phyloP scores from a whole-genome alignment of 2,329 filamentous ascomycete genomes.

The Aspergillus neoniger region DNA sequence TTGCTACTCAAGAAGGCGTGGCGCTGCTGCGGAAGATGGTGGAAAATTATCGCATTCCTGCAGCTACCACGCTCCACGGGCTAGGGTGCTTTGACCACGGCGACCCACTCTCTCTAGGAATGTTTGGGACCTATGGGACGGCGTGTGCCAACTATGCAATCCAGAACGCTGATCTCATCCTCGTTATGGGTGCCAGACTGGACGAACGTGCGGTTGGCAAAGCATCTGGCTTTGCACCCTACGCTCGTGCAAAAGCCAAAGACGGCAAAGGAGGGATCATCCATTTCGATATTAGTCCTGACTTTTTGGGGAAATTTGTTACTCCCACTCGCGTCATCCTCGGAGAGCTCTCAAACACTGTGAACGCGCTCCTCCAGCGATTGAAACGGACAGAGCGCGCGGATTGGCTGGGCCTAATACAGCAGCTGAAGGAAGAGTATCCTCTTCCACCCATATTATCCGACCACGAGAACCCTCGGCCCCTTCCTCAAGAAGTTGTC shows the following conservation, averaged over 20 bases:
- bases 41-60: constrained; percentile 83
- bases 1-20: constrained; percentile 72
- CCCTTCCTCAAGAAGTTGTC: constrained; percentile 74
- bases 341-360: constrained; percentile 80
- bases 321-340: constrained; percentile 90
- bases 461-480: not conserved
- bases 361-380: constrained; percentile 69
- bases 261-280: constrained; percentile 87
- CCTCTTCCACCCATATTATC: constrained; percentile 64
- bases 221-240: constrained; percentile 79
- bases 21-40: constrained; percentile 74
- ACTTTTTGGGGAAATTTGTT: constrained; percentile 98
- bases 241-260: constrained; percentile 73
- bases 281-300: constrained; percentile 94
- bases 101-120: constrained; percentile 86
- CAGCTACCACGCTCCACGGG: constrained; percentile 89
- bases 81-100: constrained; percentile 87
- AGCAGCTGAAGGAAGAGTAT: constrained; percentile 82
- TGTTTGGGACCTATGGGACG: constrained; percentile 95
- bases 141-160: constrained; percentile 96
- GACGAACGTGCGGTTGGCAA: constrained; percentile 86
- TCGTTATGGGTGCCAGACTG: constrained; percentile 86
- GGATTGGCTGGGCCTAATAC: constrained; percentile 84
- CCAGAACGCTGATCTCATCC: constrained; percentile 89
- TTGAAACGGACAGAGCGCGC: constrained; percentile 67